phyloP scores from a whole-genome alignment of 2,329 filamentous ascomycete species.

The Scopulariopsis brevicaulis region DNA sequence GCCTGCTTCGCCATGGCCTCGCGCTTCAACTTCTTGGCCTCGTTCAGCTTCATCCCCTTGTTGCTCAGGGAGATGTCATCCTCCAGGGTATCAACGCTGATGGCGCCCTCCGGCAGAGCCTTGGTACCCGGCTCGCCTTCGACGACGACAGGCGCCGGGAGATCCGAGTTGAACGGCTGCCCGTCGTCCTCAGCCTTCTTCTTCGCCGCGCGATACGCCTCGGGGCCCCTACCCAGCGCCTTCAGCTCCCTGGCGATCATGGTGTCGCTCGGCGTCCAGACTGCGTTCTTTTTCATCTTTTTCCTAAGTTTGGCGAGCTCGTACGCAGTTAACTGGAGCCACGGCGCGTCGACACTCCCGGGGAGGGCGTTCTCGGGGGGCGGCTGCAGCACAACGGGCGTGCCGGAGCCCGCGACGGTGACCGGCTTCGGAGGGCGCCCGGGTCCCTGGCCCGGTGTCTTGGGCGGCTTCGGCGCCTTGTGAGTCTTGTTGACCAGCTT shows the following conservation, averaged over 20 bases:
- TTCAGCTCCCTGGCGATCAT: slow-evolving; percentile 77
- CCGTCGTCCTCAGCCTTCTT: slow-evolving; percentile 56
- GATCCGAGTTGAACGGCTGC: slow-evolving; percentile 33
- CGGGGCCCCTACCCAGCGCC: slow-evolving; percentile 53
- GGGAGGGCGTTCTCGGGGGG: slow-evolving; percentile 48
- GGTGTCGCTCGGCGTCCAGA: slow-evolving; percentile 74
- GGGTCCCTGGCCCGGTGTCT: slow-evolving; percentile 5
- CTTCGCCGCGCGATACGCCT: slow-evolving; percentile 50
- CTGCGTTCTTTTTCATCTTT: slow-evolving; percentile 84
- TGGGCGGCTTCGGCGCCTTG: slow-evolving; percentile 28
- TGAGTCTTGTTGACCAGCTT: slow-evolving; percentile 31
- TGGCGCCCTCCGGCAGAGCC: slow-evolving; percentile 47
- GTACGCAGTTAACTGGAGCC: slow-evolving; percentile 53
- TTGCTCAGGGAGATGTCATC: slow-evolving; percentile 58
- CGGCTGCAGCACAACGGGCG: slow-evolving; percentile 35
- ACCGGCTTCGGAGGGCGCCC: slow-evolving; percentile 13
- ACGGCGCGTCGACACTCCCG: slow-evolving; percentile 49
- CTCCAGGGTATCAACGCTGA: slow-evolving; percentile 43
- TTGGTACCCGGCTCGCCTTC: slow-evolving; percentile 32
- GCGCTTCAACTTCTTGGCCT: slow-evolving; percentile 63
- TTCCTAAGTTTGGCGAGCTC: slow-evolving; percentile 63
- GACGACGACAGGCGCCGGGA: slow-evolving; percentile 23
- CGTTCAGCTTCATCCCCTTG: slow-evolving; percentile 67
- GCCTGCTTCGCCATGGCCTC: slow-evolving; percentile 52
- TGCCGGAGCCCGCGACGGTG: slow-evolving; percentile 25